Conservation (phyloP, 768 basidiomycete species). For the Thelephora ganbajun region DNA sequence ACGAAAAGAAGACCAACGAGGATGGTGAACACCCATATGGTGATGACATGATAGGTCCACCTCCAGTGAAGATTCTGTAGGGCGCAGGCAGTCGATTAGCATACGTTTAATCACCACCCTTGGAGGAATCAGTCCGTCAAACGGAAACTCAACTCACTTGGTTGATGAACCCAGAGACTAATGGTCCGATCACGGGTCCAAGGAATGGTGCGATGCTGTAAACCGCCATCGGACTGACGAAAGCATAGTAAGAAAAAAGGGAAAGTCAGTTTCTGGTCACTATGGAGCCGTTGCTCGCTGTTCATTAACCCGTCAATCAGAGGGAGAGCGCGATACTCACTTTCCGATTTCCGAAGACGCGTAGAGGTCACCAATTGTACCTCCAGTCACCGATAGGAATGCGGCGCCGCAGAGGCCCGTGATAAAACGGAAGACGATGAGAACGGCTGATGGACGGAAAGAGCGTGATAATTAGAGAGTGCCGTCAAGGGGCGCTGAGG, state of each 20-base stretch:
- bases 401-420: conserved; percentile 37
- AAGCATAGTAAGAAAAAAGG: background rate
- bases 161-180: conserved; percentile 52
- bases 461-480: background rate
- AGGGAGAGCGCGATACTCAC: conserved; percentile 21
- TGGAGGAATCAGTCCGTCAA: too few species aligned
- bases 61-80: conserved; percentile 44
- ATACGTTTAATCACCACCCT: conserved; percentile 8
- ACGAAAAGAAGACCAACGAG: conserved; percentile 36
- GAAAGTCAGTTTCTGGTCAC: background rate
- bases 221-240: conserved; percentile 33
- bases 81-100: background rate
- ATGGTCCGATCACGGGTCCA: conserved; percentile 38
- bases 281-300: background rate
- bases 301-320: conserved; percentile 1
- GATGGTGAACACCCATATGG: conserved; percentile 52
- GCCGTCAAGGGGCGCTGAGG: background rate
- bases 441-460: conserved; percentile 25
- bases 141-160: conserved; percentile 8
- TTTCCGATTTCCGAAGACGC: conserved; percentile 36
- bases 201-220: conserved; percentile 38
- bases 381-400: conserved; percentile 48
- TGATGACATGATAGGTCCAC: conserved; percentile 56
- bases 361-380: conserved; percentile 42
- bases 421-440: conserved; percentile 44